Conservation (phyloP, 495 filamentous ascomycete species). For the Melanomma pulvis-pyrius region DNA sequence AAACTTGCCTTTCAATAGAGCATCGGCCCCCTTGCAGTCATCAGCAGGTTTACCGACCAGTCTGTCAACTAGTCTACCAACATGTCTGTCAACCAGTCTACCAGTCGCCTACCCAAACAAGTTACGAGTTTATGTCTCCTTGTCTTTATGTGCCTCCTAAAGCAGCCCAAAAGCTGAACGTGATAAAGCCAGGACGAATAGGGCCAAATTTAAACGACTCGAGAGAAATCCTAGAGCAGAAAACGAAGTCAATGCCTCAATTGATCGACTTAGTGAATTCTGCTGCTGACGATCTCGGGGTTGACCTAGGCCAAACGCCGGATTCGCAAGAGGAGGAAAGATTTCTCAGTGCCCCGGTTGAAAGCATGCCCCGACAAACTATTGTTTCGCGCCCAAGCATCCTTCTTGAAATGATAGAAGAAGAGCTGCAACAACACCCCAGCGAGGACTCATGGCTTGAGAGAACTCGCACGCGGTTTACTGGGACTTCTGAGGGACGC, state of each 20-base stretch:
- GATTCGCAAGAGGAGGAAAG: slow-evolving; percentile 24
- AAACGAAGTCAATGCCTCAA: slow-evolving; percentile 26
- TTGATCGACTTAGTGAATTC: slow-evolving; percentile 34
- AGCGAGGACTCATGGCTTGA: slow-evolving; percentile 30
- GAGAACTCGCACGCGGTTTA: slow-evolving; percentile 30
- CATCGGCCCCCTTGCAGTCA: slow-evolving; percentile 5
- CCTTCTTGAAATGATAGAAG: background rate
- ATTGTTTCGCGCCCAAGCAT: background rate
- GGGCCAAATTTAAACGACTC: slow-evolving; percentile 35
- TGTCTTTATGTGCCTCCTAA: slow-evolving; percentile 26
- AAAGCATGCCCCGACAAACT: background rate
- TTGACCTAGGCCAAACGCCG: slow-evolving; percentile 30
- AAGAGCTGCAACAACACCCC: background rate
- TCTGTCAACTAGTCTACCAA: background rate
- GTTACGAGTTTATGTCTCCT: background rate
- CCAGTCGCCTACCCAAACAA: background rate
- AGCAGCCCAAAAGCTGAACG: slow-evolving; percentile 33
- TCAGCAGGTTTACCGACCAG: background rate
- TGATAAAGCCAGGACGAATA: slow-evolving; percentile 24
- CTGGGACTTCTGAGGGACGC: slow-evolving; percentile 27
- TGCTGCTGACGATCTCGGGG: slow-evolving; percentile 36
- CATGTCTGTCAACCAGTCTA: background rate
- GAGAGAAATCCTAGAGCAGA: slow-evolving; percentile 9
- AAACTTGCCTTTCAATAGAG: background rate
- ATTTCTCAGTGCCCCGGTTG: slow-evolving; percentile 24